These are phyloP conservation scores for Nothopassalora personata DNA, from an alignment of 2,329 filamentous ascomycete species.

Conservation along the genomic window DNA sequence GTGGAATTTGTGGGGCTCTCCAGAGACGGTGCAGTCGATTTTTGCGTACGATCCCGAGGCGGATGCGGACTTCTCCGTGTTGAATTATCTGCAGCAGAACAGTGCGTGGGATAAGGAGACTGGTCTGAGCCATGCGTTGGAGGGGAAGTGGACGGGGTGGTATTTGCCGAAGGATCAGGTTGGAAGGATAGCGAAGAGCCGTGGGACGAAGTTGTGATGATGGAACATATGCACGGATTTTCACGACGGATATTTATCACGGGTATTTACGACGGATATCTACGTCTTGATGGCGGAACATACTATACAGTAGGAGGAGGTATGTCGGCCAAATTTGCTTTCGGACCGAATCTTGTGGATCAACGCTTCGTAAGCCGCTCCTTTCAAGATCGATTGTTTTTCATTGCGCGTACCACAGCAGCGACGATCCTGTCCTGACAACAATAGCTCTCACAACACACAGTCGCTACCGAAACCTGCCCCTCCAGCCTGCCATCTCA, in stretches of 20 bases:
- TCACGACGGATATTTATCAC: no score
- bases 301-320: no score
- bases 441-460: neutral
- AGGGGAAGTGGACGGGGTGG: slow-evolving; percentile 33
- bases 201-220: slow-evolving; percentile 13
- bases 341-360: neutral
- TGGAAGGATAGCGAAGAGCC: slow-evolving; percentile 14
- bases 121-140: slow-evolving; percentile 25
- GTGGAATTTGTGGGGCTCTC: slow-evolving; percentile 36
- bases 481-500: neutral
- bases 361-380: neutral
- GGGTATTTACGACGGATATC: no score
- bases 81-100: slow-evolving; percentile 21
- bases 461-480: neutral
- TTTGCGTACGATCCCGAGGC: slow-evolving; percentile 38
- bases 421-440: neutral
- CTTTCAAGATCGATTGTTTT: neutral
- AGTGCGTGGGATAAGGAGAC: slow-evolving; percentile 27
- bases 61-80: slow-evolving; percentile 30
- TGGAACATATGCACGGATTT: neutral
- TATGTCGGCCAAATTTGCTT: neutral
- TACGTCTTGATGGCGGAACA: no score
- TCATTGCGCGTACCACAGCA: neutral
- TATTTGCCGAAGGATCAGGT: slow-evolving; percentile 23
- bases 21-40: slow-evolving; percentile 31